Percentiles rank a stretch among this genome's conserved stretches.
These are phyloP conservation scores for Pulveroboletus sp. DNA, from an alignment of 768 basidiomycete species.

Conservation along the genomic window DNA sequence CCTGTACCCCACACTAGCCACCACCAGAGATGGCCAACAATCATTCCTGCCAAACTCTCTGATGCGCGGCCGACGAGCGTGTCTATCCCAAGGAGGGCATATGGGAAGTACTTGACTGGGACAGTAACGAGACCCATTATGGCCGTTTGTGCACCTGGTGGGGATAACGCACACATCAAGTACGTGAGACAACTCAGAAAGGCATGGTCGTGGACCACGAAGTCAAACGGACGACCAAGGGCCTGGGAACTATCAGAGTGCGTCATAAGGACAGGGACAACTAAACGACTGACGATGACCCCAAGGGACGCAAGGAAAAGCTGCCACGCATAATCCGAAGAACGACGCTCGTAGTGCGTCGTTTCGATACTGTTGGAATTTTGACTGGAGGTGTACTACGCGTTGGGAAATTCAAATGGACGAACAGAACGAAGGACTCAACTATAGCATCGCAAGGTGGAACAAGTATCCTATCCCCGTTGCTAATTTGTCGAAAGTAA, in stretches of 20 bases:
- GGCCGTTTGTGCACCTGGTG: slow-evolving; percentile 62
- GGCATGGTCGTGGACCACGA: slow-evolving; percentile 56
- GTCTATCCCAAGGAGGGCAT: slow-evolving; percentile 69
- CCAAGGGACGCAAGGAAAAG: slow-evolving; percentile 47
- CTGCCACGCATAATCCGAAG: slow-evolving; percentile 78
- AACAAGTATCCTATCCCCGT: slow-evolving; percentile 35
- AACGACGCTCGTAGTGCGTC: slow-evolving; percentile 50
- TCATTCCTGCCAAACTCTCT: slow-evolving; percentile 57
- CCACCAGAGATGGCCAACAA: slow-evolving; percentile 82
- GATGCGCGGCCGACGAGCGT: slow-evolving; percentile 61
- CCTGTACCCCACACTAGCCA: slow-evolving; percentile 57
- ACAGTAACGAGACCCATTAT: slow-evolving; percentile 76
- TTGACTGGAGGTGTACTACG: slow-evolving; percentile 42
- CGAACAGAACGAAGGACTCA: slow-evolving; percentile 15
- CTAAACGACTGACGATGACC: slow-evolving; percentile 51
- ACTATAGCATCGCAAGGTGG: slow-evolving; percentile 42
- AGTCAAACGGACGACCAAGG: slow-evolving; percentile 57
- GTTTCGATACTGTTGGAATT: slow-evolving; percentile 62
- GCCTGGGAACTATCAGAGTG: slow-evolving; percentile 24
- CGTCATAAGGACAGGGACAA: neutral
- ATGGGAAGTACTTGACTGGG: slow-evolving; percentile 70
- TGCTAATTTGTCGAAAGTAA: slow-evolving; percentile 16
- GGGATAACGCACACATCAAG: slow-evolving; percentile 60
- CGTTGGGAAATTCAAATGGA: neutral
- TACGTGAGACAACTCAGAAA: slow-evolving; percentile 66